Evolutionary conservation across 2,329 filamentous ascomycete species (phyloP), one percentile per base, ranked within the genome.

Genomic region (Fusarium sp.): DNA sequence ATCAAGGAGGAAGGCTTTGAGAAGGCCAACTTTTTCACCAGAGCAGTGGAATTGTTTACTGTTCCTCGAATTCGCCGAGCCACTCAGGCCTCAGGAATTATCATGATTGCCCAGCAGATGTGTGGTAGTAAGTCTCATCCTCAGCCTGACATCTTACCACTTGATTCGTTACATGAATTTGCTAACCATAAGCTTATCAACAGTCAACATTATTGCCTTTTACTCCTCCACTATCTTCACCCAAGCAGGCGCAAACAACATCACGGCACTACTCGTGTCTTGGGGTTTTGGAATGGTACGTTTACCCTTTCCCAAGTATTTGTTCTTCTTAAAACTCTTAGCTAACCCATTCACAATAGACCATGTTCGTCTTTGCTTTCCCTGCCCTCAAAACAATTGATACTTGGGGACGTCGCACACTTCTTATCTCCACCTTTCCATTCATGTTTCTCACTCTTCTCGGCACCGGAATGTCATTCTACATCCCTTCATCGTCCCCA

Each of bases 91-190:
- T 89, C 90, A 0, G 88, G 87, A 66, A 87, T 87, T 1, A 89
- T 92, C 69, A 93, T 93, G 89, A 87, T 89, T 69, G 82, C 81
- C 0, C 88, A 90, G 71, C 88, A 90, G 73, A 85, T 90, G 80
- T 89, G 87, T 62, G 88, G 87, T 65, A 63, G 26, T 46, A 21
- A 31, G 65, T 53, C 1, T 14, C 5, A 5, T 14, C n/a, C 11
- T 11, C 24, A 19, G 19, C 19, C 19, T 19, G 19, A 19, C 19
- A 19, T 19, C 19, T 19, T 19, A 19, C 19, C 19, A 19, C 19
- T 19, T 19, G 19, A 19, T 19, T 19, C 19, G 19, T 19, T 19
- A 19, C 19, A 19, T 19, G 19, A 19, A 19, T 19, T 19, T 19
- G 19, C 26, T 46, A 46, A 46, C 7, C 17, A 31, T 10, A 31